These are phyloP conservation scores for Fusarium sp. DNA, from an alignment of 2,329 filamentous ascomycete species.

Conservation along the genomic window DNA sequence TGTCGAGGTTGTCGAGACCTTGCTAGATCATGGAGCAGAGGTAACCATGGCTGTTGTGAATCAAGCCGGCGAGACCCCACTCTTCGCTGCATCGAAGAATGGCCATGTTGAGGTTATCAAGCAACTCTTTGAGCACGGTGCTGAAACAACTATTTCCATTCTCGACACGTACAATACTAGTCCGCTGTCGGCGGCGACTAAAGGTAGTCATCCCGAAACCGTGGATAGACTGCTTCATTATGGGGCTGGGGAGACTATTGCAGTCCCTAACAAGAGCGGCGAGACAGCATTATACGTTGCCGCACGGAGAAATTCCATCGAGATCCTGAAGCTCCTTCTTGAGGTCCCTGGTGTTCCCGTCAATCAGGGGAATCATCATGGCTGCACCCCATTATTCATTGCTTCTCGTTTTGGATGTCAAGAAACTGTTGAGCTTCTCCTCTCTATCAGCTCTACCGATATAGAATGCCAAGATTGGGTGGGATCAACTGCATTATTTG, in stretches of 20 bases:
- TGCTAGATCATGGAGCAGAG: too few species aligned
- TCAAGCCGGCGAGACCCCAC: too few species aligned
- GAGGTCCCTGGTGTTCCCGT: rapidly evolving
- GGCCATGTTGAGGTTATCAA: too few species aligned
- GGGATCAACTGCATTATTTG: rapidly evolving
- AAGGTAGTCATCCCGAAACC: rapidly evolving
- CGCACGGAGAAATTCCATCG: rapidly evolving
- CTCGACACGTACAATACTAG: rapidly evolving
- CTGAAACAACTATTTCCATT: rapidly evolving
- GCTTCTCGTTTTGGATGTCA: not conserved
- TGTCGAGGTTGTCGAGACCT: too few species aligned
- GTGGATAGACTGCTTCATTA: not conserved
- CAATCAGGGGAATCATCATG: rapidly evolving
- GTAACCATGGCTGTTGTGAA: too few species aligned
- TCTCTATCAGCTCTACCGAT: rapidly evolving
- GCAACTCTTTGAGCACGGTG: too few species aligned
- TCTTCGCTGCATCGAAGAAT: too few species aligned
- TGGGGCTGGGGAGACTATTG: rapidly evolving
- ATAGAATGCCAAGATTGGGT: rapidly evolving
- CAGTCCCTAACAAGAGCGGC: rapidly evolving
- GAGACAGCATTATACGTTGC: rapidly evolving
- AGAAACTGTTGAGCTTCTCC: rapidly evolving
- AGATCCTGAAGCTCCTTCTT: rapidly evolving
- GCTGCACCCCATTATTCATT: rapidly evolving
- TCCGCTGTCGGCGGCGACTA: rapidly evolving